These are phyloP conservation scores for Pulveroboletus sp. DNA, from an alignment of 768 basidiomycete species.

Conservation along the genomic window DNA sequence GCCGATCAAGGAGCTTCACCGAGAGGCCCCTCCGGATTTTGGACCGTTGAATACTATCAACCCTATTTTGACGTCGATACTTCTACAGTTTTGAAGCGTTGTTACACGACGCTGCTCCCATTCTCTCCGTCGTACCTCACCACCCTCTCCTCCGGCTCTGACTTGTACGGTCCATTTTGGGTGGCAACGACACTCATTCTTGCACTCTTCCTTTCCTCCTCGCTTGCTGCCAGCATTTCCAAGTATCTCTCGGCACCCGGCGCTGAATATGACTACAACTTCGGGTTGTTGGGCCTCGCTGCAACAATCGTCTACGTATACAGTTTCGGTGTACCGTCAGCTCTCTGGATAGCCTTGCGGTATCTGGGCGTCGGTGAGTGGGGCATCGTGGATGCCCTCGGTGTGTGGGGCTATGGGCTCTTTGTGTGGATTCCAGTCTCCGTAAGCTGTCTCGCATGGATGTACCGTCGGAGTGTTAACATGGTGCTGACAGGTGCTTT, in stretches of 20 bases:
- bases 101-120: constrained; percentile 79
- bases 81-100: constrained; percentile 68
- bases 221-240: constrained; percentile 83
- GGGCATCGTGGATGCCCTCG: constrained; percentile 79
- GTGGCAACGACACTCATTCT: constrained; percentile 94
- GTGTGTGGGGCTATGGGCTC: constrained; percentile 78
- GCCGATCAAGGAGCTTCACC: constrained; percentile 46
- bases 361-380: constrained; percentile 91
- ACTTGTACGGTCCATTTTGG: constrained; percentile 96
- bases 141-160: constrained; percentile 51
- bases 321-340: constrained; percentile 74
- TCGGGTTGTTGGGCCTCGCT: constrained; percentile 79
- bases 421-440: constrained; percentile 90
- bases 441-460: constrained; percentile 40
- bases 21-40: constrained; percentile 58
- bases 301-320: constrained; percentile 86
- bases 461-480: not conserved
- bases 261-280: constrained; percentile 73
- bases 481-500: constrained; percentile 59
- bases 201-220: constrained; percentile 89
- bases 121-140: constrained; percentile 60
- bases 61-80: constrained; percentile 89
- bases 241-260: constrained; percentile 73
- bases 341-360: constrained; percentile 81
- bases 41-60: constrained; percentile 85